phyloP scores from a whole-genome alignment of 148 eudicot genomes.

The Heliamphora exappendiculata region DNA sequence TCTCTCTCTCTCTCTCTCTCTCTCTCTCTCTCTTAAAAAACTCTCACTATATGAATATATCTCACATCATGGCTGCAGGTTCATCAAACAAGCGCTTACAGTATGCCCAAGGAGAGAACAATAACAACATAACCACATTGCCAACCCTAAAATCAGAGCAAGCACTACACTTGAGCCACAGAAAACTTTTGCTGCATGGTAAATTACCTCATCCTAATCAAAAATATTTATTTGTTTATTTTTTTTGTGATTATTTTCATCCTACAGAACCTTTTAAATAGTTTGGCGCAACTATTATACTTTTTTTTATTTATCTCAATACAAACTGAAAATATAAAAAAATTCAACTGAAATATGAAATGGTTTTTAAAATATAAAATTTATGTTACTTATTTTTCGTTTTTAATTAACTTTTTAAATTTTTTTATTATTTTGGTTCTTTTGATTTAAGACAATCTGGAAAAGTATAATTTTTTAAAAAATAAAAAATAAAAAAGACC shows the following conservation, averaged over 20 bases:
- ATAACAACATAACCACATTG: not conserved
- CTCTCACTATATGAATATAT: not conserved
- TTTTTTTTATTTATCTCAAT: no score
- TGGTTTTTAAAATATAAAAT: not conserved
- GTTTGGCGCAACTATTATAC: not conserved
- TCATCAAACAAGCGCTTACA: not conserved
- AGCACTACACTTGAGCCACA: not conserved
- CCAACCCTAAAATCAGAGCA: not conserved
- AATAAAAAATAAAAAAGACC: no score
- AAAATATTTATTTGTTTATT: not conserved
- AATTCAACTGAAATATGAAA: not conserved
- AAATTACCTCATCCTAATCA: not conserved
- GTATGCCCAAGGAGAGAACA: conserved; percentile 2
- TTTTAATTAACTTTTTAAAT: not conserved
- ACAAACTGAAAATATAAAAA: not conserved
- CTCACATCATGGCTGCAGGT: conserved; percentile 1
- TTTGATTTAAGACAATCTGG: no score
- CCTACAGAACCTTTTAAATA: not conserved
- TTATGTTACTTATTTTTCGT: not conserved
- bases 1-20: not conserved
- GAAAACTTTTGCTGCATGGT: conserved; percentile 13
- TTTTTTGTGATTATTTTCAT: not conserved
- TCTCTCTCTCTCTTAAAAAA: no score
- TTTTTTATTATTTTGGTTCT: no score
- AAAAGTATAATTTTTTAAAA: no score